Percentiles rank a stretch among this genome's conserved stretches.
Evolutionary conservation across 2,329 filamentous ascomycete genomes (phyloP).

Genomic region (Nothophaeocryptopus gaeumannii): DNA sequence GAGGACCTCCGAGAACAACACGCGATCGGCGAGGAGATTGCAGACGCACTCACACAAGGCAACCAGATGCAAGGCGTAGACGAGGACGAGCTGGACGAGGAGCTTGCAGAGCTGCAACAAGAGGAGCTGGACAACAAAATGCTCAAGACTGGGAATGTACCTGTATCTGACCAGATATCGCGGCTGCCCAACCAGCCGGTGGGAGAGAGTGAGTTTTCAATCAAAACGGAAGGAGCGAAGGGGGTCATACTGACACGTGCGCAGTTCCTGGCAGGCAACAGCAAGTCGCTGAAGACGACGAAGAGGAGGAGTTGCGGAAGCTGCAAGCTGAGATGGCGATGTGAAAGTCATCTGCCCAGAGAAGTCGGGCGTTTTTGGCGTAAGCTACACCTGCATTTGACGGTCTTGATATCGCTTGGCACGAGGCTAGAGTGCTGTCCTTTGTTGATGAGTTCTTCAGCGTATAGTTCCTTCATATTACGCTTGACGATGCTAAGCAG

Average conservation of each 20-base stretch:
- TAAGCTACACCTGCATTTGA: constrained; percentile 10
- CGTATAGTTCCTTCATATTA: constrained; percentile 10
- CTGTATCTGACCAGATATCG: constrained; percentile 73
- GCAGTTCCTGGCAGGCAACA: constrained; percentile 46
- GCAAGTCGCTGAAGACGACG: constrained; percentile 68
- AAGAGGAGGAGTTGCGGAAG: constrained; percentile 90
- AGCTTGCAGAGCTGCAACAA: constrained; percentile 84
- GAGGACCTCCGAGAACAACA: constrained; percentile 89
- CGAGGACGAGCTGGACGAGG: constrained; percentile 80
- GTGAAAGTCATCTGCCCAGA: constrained; percentile 44
- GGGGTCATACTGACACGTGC: constrained; percentile 9
- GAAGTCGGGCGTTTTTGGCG: constrained; percentile 5
- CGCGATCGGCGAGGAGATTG: constrained; percentile 88
- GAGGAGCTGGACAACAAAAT: constrained; percentile 91
- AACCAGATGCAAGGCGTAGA: constrained; percentile 69
- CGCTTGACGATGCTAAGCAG: no score
- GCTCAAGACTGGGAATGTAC: constrained; percentile 81
- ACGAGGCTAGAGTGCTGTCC: constrained; percentile 5
- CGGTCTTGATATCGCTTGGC: constrained; percentile 9
- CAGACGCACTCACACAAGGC: constrained; percentile 73
- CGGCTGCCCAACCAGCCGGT: constrained; percentile 72
- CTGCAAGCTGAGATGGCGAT: constrained; percentile 97
- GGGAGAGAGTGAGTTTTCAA: constrained; percentile 67
- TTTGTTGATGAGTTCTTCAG: constrained; percentile 14
- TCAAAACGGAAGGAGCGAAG: constrained; percentile 39